Evolutionary conservation across 352 stramenopile genomes (phyloP).

Genomic region (Globisporangium takayamanum): DNA sequence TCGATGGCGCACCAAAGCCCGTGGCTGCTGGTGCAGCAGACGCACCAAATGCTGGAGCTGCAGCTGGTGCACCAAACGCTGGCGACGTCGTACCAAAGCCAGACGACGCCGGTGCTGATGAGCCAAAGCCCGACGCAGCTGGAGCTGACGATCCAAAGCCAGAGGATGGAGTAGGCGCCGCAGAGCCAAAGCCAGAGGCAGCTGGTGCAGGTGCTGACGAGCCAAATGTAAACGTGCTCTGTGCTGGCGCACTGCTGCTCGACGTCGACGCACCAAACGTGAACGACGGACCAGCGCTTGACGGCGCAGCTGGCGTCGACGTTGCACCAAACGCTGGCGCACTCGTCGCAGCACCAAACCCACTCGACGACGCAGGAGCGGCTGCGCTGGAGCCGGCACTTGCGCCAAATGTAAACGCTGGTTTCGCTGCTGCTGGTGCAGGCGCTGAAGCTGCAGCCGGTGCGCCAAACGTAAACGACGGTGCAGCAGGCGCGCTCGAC

Average conservation of each 20-base stretch:
- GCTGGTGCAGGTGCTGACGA: constrained; percentile 5
- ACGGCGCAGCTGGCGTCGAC: neutral
- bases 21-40: constrained; percentile 1
- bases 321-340: constrained; percentile 16
- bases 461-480: constrained; percentile 21
- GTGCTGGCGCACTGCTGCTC: constrained; percentile 5
- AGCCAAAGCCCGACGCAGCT: constrained; percentile 33
- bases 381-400: neutral
- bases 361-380: neutral
- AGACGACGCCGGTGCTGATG: constrained; percentile 23
- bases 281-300: constrained; percentile 16
- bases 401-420: constrained; percentile 17
- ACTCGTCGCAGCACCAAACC: constrained; percentile 17
- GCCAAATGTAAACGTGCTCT: constrained; percentile 13
- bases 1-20: constrained; percentile 2
- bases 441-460: constrained; percentile 2
- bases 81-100: constrained; percentile 21
- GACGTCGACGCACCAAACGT: constrained; percentile 20
- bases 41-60: neutral
- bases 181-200: constrained; percentile 4
- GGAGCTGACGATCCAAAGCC: constrained; percentile 27
- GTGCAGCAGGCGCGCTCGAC: constrained; percentile 5
- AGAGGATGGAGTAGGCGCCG: constrained; percentile 17
- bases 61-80: no score
- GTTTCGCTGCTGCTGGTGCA: constrained; percentile 3